Conservation (phyloP, 2,329 filamentous ascomycete species). For the Phyllosticta citriasiana region DNA sequence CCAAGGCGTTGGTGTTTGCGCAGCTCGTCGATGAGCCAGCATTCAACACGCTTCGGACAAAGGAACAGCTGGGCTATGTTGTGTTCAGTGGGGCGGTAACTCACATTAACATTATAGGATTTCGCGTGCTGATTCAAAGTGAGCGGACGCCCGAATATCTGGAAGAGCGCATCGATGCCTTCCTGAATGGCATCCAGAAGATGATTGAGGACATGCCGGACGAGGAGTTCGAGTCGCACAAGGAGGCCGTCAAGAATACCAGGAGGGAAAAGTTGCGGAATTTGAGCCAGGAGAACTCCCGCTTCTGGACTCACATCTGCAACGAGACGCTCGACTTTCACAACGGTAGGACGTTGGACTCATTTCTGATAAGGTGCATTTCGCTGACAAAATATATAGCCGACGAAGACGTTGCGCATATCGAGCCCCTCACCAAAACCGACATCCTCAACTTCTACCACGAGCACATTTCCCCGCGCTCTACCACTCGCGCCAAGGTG, state of each 20-base stretch:
- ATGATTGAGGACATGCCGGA: constrained; percentile 67
- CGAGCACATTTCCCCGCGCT: constrained; percentile 64
- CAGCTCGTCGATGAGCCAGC: constrained; percentile 89
- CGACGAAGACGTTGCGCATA: constrained; percentile 63
- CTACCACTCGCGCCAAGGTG: constrained; percentile 66
- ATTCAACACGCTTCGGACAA: constrained; percentile 90
- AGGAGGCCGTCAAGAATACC: constrained; percentile 78
- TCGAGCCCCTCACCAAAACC: constrained; percentile 64
- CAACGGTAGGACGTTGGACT: constrained; percentile 50
- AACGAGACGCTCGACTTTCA: constrained; percentile 86
- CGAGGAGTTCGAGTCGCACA: constrained; percentile 80
- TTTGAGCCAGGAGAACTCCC: constrained; percentile 68
- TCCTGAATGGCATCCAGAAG: constrained; percentile 58
- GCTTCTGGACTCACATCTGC: constrained; percentile 77
- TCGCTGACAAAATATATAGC: constrained; percentile 33
- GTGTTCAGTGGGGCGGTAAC: constrained; percentile 74
- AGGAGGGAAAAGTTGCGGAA: constrained; percentile 89
- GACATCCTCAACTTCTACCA: constrained; percentile 75
- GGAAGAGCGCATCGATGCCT: constrained; percentile 77
- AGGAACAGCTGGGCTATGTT: constrained; percentile 95
- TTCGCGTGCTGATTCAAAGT: constrained; percentile 86
- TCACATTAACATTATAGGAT: constrained; percentile 65
- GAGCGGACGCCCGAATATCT: constrained; percentile 77
- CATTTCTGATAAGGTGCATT: neutral
- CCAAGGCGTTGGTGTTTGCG: constrained; percentile 70